Conservation (phyloP, 1,284 basidiomycete genomes). For the Leccinum holopus region DNA sequence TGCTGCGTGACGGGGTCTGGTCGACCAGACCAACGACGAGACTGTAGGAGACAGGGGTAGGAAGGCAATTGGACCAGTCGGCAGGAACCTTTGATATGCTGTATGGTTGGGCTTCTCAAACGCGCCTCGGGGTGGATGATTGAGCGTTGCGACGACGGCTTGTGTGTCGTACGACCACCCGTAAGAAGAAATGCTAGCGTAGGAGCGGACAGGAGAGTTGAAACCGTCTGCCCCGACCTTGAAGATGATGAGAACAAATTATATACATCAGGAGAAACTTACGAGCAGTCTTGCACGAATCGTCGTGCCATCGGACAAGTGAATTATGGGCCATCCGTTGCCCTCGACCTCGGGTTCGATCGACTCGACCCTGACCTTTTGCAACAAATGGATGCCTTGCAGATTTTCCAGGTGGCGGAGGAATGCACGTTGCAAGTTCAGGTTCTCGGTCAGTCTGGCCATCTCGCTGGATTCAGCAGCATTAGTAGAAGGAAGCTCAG, state of each 20-base stretch:
- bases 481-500: constrained; percentile 41
- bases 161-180: constrained; percentile 93
- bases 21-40: constrained; percentile 96
- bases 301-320: constrained; percentile 59
- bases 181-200: constrained; percentile 83
- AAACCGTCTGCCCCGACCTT: constrained; percentile 95
- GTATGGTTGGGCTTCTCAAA: constrained; percentile 70
- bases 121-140: constrained; percentile 59
- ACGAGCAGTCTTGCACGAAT: constrained; percentile 75
- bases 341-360: constrained; percentile 53
- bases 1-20: constrained; percentile 73
- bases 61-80: constrained; percentile 95
- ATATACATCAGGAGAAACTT: constrained; percentile 27
- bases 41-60: constrained; percentile 77
- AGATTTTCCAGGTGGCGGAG: constrained; percentile 53
- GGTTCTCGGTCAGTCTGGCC: constrained; percentile 84
- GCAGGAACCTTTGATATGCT: constrained; percentile 94
- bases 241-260: constrained; percentile 13
- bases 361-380: constrained; percentile 66
- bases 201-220: constrained; percentile 91
- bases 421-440: constrained; percentile 85
- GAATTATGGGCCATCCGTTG: constrained; percentile 69
- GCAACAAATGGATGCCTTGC: constrained; percentile 53
- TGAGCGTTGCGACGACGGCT: constrained; percentile 88
- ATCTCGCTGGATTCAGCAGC: constrained; percentile 48